Evolutionary conservation across 2,329 filamentous ascomycete genomes (phyloP).

Genomic region (Venturia asperata): DNA sequence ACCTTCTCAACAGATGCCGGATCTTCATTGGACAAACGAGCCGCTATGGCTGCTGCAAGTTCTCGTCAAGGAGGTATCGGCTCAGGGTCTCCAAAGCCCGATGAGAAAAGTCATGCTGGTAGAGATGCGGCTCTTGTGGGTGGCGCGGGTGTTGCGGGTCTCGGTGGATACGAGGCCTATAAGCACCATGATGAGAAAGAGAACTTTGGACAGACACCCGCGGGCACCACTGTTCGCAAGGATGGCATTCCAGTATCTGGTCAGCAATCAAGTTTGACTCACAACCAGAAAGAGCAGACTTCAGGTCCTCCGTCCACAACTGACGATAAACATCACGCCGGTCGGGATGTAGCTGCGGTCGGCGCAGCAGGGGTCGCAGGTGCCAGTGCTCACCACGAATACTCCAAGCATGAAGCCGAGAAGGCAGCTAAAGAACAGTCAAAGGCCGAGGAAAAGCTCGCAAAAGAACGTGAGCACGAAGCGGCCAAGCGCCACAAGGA

Average conservation of each 20-base stretch:
- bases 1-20: background rate
- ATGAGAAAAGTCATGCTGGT: background rate
- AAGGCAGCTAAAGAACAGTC: constrained; percentile 27
- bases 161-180: constrained; percentile 24
- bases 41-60: background rate
- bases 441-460: constrained; percentile 25
- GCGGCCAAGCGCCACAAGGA: constrained; percentile 23
- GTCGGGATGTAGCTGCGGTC: constrained; percentile 4
- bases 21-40: background rate
- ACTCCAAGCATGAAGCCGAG: constrained; percentile 22
- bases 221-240: background rate
- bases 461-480: constrained; percentile 27
- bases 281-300: background rate
- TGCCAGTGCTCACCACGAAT: constrained; percentile 28
- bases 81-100: background rate
- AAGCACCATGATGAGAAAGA: constrained; percentile 19
- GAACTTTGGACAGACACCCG: background rate
- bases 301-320: background rate
- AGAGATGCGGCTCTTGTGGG: background rate
- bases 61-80: background rate
- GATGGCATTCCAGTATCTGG: background rate
- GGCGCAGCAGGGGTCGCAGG: constrained; percentile 24
- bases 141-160: constrained; percentile 5
- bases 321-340: constrained; percentile 14
- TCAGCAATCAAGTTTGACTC: background rate